Conservation (phyloP, 169 alveolate species). For the Eimeria praecox region DNA sequence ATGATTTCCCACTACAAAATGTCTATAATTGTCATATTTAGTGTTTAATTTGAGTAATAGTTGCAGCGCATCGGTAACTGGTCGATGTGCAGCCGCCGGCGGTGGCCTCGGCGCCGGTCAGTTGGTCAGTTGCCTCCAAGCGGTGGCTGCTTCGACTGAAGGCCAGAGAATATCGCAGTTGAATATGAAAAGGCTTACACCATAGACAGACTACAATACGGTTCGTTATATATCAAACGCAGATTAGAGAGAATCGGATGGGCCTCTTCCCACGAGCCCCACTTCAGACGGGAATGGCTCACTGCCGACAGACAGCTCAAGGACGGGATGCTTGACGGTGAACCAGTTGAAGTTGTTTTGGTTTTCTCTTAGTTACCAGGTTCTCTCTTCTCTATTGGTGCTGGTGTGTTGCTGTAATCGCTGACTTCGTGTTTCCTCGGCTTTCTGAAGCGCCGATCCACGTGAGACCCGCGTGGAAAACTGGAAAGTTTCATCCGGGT, state of each 20-base stretch:
- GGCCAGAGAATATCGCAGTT: not conserved
- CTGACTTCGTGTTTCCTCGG: not conserved
- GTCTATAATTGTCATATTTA: not conserved
- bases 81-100: constrained; percentile 25
- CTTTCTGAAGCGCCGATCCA: not conserved
- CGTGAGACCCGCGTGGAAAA: not conserved
- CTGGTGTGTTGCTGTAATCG: not conserved
- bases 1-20: not conserved
- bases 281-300: constrained; percentile 21
- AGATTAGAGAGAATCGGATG: not conserved
- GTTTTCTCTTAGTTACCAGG: not conserved
- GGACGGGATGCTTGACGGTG: not conserved
- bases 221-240: not conserved
- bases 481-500: not conserved
- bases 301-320: constrained; percentile 33
- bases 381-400: not conserved
- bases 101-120: constrained; percentile 52
- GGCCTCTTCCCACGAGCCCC: constrained; percentile 45
- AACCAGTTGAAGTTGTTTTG: not conserved
- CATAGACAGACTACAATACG: not conserved
- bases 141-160: not conserved
- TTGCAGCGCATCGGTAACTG: not conserved
- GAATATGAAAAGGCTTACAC: not conserved
- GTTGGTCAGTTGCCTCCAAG: constrained; percentile 20
- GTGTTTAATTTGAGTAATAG: not conserved